Conservation (phyloP, 2,329 filamentous ascomycete species). For the Boeremia exigua region DNA sequence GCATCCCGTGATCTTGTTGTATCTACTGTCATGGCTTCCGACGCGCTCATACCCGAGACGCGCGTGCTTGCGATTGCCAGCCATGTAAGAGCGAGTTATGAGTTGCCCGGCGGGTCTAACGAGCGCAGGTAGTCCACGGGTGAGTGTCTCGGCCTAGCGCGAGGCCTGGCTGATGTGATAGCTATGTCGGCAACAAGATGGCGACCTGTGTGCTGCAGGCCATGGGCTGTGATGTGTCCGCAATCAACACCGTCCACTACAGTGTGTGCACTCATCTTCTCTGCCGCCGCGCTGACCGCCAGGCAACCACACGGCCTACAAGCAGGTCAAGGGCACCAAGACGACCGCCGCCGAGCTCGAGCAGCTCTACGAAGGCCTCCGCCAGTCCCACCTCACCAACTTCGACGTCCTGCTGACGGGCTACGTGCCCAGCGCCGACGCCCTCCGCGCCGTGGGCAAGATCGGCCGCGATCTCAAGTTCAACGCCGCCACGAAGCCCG, state of each 20-base stretch:
- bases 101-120: constrained; percentile 8
- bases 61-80: constrained; percentile 87
- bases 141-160: constrained; percentile 53
- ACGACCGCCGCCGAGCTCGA: constrained; percentile 82
- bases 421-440: constrained; percentile 87
- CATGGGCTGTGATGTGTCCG: constrained; percentile 90
- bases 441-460: constrained; percentile 80
- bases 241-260: constrained; percentile 96
- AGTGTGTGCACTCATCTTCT: constrained; percentile 46
- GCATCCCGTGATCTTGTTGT: neutral
- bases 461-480: constrained; percentile 82
- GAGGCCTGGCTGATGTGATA: neutral
- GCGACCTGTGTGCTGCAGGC: constrained; percentile 93
- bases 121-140: constrained; percentile 72
- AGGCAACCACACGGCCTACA: constrained; percentile 91
- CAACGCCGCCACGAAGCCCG: constrained; percentile 66
- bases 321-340: constrained; percentile 83
- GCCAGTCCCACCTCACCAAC: constrained; percentile 81
- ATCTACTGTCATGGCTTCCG: constrained; percentile 35
- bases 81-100: constrained; percentile 72
- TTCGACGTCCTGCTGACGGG: constrained; percentile 96
- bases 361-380: constrained; percentile 83
- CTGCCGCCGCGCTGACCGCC: neutral
- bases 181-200: constrained; percentile 93
- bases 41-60: constrained; percentile 63